phyloP scores from a whole-genome alignment of 2,329 filamentous ascomycete genomes.

The Fusarium incarnatum region DNA sequence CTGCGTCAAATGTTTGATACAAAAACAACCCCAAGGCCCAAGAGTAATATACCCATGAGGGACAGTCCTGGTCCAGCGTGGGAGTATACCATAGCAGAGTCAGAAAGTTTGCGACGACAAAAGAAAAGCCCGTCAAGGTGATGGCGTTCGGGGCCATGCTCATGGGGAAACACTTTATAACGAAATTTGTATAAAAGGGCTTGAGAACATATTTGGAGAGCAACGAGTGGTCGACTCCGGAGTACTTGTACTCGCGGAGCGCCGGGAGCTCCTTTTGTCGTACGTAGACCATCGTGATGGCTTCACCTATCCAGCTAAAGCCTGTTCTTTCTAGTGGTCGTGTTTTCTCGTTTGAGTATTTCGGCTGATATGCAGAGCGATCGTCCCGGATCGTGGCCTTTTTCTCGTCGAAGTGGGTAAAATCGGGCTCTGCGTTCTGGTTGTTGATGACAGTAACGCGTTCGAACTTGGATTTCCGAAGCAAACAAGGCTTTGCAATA shows the following conservation, averaged over 20 bases:
- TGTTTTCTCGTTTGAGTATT: slow-evolving; percentile 4
- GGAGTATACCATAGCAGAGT: slow-evolving; percentile 97
- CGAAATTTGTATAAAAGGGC: slow-evolving; percentile 95
- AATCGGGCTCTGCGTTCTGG: slow-evolving; percentile 15
- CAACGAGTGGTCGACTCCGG: slow-evolving; percentile 88
- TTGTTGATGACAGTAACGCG: neutral
- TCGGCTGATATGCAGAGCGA: slow-evolving; percentile 12
- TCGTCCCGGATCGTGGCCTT: slow-evolving; percentile 30
- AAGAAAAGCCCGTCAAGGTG: slow-evolving; percentile 89
- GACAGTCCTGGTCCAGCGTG: slow-evolving; percentile 92
- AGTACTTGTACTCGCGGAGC: slow-evolving; percentile 96
- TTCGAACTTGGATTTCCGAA: neutral
- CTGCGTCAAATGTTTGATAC: slow-evolving; percentile 98
- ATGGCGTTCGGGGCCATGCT: slow-evolving; percentile 92
- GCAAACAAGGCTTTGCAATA: neutral
- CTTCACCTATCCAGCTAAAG: slow-evolving; percentile 8
- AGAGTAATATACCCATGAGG: slow-evolving; percentile 91
- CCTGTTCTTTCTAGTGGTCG: neutral
- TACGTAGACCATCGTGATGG: slow-evolving; percentile 85
- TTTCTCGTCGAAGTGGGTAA: slow-evolving; percentile 35
- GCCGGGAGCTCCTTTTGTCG: slow-evolving; percentile 89
- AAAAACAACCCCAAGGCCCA: slow-evolving; percentile 92
- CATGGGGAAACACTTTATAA: slow-evolving; percentile 95
- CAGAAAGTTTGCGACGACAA: slow-evolving; percentile 88
- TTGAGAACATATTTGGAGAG: slow-evolving; percentile 94